Base-by-base conservation (phyloP, 495 filamentous ascomycete species). In the Xylaria castorea region DNA sequence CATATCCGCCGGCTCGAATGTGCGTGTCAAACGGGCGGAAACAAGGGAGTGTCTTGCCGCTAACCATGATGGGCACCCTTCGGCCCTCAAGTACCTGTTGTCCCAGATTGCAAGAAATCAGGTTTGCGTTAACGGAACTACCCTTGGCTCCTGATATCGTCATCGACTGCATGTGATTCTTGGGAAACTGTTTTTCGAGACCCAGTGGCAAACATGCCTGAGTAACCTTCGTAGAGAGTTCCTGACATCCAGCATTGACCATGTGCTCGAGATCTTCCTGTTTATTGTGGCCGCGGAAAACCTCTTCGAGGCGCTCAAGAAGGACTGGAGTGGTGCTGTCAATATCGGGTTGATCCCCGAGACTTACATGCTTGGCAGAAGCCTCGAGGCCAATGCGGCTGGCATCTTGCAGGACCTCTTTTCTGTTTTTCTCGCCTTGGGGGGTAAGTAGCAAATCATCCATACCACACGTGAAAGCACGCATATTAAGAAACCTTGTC, bases 141-240 rank as follows among this genome's bases (percentile, higher is more conserved):
- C 97, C 96, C 87, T 99, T 99, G 62, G 97, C 97, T 76, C 97
- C 97, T 34, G 97, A 97, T 3, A 91, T 91, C 12, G 97, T 99
- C 97, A 99, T 99, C 72, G 91, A 89, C 86, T 98, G 97, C 94
- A 99, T 98, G 80, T 98, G 97, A 75, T 99, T 99, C 78, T 91
- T 92, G 0, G 97, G 97, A 83, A 98, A 98, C 27, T 90, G 89
- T 82, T 99, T 99, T 70, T 90, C 89, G 46, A 99, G 89, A 44
- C 94, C 94, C 11, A 77, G 77, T 1, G 96, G 97, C 51, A 98
- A 86, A 83, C 94, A 97, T 16, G 86, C 85, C 38, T 83, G 84
- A 7, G 94, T 97, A 64, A 98, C 89, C 2, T 90, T 89, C 0
- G 92, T 91, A 4, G 96, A 97, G 9, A 99, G 86, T 25, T 87